These are phyloP conservation scores for Mycena belliarum DNA, from an alignment of 768 basidiomycete species.

Conservation along the genomic window DNA sequence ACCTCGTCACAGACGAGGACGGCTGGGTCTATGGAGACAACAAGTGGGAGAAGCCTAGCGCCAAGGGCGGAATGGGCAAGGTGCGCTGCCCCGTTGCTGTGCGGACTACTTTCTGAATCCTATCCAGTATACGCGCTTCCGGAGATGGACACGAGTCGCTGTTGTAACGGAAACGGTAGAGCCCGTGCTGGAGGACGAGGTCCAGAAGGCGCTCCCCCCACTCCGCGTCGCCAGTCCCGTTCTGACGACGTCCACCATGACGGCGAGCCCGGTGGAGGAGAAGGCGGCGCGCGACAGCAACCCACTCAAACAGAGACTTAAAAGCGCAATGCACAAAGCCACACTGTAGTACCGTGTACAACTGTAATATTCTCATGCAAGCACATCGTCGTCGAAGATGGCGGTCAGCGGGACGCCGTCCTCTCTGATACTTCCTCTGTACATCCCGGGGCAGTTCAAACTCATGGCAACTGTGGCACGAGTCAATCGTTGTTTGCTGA, in stretches of 20 bases:
- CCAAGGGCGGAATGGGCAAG: constrained; percentile 86
- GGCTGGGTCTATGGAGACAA: constrained; percentile 96
- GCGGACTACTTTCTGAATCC: not conserved
- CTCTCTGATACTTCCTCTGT: constrained; percentile 68
- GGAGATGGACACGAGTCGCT: constrained; percentile 87
- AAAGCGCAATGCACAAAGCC: constrained; percentile 28
- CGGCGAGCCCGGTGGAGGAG: constrained; percentile 13
- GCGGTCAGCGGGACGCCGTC: constrained; percentile 75
- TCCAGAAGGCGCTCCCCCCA: constrained; percentile 22
- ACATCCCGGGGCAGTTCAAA: constrained; percentile 81
- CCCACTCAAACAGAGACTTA: constrained; percentile 30
- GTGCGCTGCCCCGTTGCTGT: constrained; percentile 33
- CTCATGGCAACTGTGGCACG: constrained; percentile 66
- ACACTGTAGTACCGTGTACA: constrained; percentile 9
- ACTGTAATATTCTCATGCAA: constrained; percentile 25
- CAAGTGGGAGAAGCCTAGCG: constrained; percentile 84
- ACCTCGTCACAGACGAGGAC: constrained; percentile 72
- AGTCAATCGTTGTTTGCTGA: not conserved
- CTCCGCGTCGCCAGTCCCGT: not conserved
- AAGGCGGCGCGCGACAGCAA: constrained; percentile 24
- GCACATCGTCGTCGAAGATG: constrained; percentile 71
- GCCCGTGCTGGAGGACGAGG: constrained; percentile 40
- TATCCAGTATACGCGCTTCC: constrained; percentile 77
- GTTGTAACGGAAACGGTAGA: constrained; percentile 74
- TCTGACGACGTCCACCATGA: no score